Conservation (phyloP, 208 protist species). For the Porcisia hertigi region DNA sequence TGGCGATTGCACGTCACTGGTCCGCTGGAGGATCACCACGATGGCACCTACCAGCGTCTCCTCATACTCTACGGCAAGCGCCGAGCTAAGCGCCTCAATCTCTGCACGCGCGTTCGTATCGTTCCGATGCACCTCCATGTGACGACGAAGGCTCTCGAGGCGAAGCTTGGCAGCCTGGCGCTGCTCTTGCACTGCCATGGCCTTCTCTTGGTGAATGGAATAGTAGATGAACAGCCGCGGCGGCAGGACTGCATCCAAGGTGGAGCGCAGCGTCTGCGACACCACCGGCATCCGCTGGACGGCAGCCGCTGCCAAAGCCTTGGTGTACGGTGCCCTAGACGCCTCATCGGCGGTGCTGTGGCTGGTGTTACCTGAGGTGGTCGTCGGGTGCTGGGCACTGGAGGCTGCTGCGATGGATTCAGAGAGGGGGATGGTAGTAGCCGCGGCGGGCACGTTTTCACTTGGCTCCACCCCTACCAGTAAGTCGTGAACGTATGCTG, state of each 20-base stretch:
- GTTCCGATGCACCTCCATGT: constrained; percentile 17
- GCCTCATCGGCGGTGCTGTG: neutral
- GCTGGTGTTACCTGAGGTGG: neutral
- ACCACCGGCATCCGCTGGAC: constrained; percentile 22
- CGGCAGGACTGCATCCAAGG: constrained; percentile 42
- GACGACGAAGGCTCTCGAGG: constrained; percentile 3
- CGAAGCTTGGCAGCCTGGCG: constrained; percentile 20
- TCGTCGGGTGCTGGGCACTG: neutral
- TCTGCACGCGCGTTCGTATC: constrained; percentile 19
- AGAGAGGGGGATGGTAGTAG: neutral
- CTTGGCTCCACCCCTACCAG: constrained; percentile 5
- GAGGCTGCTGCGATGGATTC: neutral
- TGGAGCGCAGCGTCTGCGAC: constrained; percentile 13
- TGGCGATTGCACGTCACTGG: constrained; percentile 32
- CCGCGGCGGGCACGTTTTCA: neutral
- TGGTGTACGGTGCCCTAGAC: neutral
- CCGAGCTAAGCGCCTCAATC: constrained; percentile 11
- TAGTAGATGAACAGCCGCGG: constrained; percentile 42
- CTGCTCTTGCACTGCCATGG: constrained; percentile 26
- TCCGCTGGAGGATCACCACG: constrained; percentile 45
- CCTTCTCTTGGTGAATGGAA: constrained; percentile 23
- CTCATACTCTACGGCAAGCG: constrained; percentile 7
- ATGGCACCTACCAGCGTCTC: constrained; percentile 32
- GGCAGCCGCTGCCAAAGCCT: neutral
- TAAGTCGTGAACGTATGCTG: constrained; percentile 19